Conservation (phyloP, 177 flowering plant species). For the Telopea speciosissima region DNA sequence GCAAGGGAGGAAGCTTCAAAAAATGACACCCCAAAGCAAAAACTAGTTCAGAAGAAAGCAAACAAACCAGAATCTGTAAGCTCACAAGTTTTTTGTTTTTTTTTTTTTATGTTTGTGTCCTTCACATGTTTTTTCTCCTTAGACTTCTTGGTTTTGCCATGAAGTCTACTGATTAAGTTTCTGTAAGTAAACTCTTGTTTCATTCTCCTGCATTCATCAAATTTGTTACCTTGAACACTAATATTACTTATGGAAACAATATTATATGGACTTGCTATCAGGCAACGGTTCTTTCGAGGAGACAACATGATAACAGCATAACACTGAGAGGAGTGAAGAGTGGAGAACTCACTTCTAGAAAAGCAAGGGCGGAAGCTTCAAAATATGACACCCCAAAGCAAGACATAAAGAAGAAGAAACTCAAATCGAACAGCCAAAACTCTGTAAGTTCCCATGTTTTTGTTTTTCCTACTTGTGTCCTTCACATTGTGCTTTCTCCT, state of each 20-base stretch:
- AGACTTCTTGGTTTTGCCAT: too few relatives aligned
- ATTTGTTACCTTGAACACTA: background rate
- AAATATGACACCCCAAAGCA: background rate
- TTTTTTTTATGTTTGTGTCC: background rate
- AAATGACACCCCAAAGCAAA: background rate
- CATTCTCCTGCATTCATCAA: background rate
- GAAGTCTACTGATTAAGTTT: too few relatives aligned
- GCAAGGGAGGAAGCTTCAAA: background rate
- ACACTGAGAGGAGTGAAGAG: background rate
- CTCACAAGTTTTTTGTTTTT: background rate
- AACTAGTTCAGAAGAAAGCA: background rate
- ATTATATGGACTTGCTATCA: background rate
- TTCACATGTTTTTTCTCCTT: background rate
- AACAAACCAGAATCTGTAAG: background rate
- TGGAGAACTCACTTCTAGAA: background rate
- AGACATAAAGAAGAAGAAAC: background rate
- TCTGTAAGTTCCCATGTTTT: background rate
- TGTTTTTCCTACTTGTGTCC: too few relatives aligned
- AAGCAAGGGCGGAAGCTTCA: background rate
- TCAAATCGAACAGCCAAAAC: background rate
- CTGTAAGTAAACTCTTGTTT: too few relatives aligned
- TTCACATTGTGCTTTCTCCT: background rate
- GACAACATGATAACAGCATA: background rate
- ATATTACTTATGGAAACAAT: background rate
- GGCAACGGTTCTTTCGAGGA: background rate